These are phyloP conservation scores for Exophiala aquamarina DNA, from an alignment of 2,329 filamentous ascomycete genomes.

Conservation along the genomic window DNA sequence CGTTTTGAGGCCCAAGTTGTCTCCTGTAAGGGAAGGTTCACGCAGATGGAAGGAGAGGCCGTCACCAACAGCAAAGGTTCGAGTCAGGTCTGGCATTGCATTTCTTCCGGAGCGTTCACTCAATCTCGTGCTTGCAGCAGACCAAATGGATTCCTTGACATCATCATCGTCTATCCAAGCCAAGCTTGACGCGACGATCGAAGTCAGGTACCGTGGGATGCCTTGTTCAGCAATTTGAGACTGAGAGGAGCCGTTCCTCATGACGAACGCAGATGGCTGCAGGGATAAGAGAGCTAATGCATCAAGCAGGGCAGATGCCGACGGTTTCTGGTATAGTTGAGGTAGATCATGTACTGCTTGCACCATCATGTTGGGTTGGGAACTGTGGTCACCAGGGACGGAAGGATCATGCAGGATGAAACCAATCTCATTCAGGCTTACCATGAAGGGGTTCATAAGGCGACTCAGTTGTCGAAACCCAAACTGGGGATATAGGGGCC, in stretches of 20 bases:
- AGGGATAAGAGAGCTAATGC: constrained; percentile 67
- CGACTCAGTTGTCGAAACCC: too few species aligned
- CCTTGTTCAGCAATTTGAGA: constrained; percentile 39
- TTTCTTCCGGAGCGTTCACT: constrained; percentile 82
- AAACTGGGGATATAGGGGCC: too few species aligned
- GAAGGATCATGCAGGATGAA: too few species aligned
- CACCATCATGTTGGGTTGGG: not conserved
- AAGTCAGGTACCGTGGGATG: constrained; percentile 47
- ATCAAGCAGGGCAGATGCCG: constrained; percentile 61
- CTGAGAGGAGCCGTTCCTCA: constrained; percentile 29
- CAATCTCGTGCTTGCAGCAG: constrained; percentile 73
- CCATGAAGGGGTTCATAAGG: too few species aligned
- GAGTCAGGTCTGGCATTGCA: constrained; percentile 63
- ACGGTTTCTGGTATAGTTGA: constrained; percentile 76
- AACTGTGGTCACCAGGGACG: too few species aligned
- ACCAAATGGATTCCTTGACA: constrained; percentile 58
- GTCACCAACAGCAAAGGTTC: constrained; percentile 56
- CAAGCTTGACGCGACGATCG: constrained; percentile 46
- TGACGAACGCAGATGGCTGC: constrained; percentile 54
- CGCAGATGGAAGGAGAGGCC: constrained; percentile 69
- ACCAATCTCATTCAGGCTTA: too few species aligned
- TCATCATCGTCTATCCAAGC: constrained; percentile 47
- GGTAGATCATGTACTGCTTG: constrained; percentile 67
- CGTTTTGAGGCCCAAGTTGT: constrained; percentile 89
- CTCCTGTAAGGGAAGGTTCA: constrained; percentile 84